Conservation (phyloP, 2,329 filamentous ascomycete genomes). For the Ceratocystis destructans region DNA sequence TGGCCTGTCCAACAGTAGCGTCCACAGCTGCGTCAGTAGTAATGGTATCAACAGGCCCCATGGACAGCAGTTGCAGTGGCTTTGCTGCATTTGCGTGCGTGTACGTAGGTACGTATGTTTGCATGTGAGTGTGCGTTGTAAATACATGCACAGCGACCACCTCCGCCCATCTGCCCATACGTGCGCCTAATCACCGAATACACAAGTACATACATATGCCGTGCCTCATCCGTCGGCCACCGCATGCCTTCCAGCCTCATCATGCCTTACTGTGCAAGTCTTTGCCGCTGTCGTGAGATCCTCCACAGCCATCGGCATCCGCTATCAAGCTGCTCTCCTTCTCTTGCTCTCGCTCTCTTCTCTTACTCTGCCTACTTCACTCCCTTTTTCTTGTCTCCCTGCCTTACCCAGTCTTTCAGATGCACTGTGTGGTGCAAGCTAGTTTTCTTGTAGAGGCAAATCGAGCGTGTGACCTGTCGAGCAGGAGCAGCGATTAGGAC, state of each 20-base stretch:
- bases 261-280: not conserved
- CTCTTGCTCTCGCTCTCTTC: too few relatives aligned
- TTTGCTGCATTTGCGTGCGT: not conserved
- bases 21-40: too few relatives aligned
- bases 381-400: too few relatives aligned
- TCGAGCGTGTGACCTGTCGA: not conserved
- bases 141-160: not conserved
- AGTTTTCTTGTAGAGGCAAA: not conserved
- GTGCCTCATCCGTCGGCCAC: not conserved
- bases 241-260: not conserved
- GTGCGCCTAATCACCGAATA: not conserved
- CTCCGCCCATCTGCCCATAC: not conserved
- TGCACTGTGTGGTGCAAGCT: not conserved
- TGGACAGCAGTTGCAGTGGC: not conserved
- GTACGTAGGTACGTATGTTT: slow-evolving; percentile 4
- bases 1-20: too few relatives aligned
- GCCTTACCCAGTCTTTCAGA: not conserved
- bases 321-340: not conserved
- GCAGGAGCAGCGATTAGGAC: not conserved
- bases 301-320: not conserved
- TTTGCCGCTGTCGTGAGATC: not conserved
- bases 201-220: not conserved
- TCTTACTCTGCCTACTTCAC: not conserved
- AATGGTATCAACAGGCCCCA: too few relatives aligned
- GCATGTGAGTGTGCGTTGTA: not conserved